Percentiles rank a stretch among this genome's conserved stretches.
Evolutionary conservation across 129 eudicot genomes (phyloP).

Genomic region (Artemisia annua): DNA sequence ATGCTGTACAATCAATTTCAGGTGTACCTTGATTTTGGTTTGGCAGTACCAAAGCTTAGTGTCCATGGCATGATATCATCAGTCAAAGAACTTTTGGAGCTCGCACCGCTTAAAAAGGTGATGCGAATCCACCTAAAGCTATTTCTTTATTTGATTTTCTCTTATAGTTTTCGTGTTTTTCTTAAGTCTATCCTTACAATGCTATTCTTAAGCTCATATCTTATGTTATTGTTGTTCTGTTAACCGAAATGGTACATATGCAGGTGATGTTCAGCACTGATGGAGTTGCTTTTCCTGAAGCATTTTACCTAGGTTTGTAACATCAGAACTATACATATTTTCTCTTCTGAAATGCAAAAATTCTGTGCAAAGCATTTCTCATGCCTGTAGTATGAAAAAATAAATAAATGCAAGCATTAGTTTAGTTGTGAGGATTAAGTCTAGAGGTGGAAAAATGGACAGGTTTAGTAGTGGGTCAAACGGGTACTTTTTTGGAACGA

Average conservation of each 20-base stretch:
- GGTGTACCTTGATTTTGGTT: conserved; percentile 96
- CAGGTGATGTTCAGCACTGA: conserved; percentile 99
- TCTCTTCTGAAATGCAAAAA: not conserved
- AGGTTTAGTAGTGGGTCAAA: too few species aligned
- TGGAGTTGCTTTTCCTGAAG: conserved; percentile 85
- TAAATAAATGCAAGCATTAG: too few species aligned
- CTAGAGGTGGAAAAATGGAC: too few species aligned
- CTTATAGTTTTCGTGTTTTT: not conserved
- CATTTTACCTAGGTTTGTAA: conserved; percentile 85
- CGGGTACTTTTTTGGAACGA: too few species aligned
- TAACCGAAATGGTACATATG: conserved; percentile 26
- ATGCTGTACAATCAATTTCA: conserved; percentile 29
- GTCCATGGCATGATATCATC: conserved; percentile 86
- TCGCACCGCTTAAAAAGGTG: conserved; percentile 95
- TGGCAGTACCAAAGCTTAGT: conserved; percentile 88
- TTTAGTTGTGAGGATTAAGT: too few species aligned
- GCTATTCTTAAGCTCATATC: not conserved
- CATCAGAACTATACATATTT: not conserved
- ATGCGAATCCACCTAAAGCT: not conserved
- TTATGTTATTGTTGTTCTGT: conserved; percentile 13
- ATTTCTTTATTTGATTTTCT: conserved; percentile 4
- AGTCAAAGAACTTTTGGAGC: conserved; percentile 87
- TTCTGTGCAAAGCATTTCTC: too few species aligned
- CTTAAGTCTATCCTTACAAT: not conserved
- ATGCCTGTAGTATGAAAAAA: too few species aligned